These are phyloP conservation scores for Pichia scutulata DNA, from an alignment of 805 yeast genomes.

Conservation along the genomic window DNA sequence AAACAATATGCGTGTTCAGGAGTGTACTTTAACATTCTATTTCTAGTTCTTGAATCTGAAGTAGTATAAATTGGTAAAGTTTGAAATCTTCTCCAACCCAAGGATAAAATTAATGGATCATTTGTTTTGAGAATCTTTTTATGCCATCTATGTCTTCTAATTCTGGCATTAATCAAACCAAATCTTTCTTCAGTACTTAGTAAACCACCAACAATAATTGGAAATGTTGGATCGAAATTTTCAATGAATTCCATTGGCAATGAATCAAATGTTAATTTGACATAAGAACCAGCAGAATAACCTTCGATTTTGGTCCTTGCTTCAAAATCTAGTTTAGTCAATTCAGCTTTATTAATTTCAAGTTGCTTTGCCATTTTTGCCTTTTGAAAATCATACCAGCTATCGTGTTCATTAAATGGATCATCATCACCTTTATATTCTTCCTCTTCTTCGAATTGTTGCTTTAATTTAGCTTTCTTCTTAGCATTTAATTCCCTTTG, in stretches of 20 bases:
- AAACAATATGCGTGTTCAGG: constrained; percentile 97
- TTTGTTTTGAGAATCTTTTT: constrained; percentile 90
- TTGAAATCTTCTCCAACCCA: constrained; percentile 99
- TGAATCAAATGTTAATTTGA: constrained; percentile 72
- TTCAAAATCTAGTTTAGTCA: constrained; percentile 64
- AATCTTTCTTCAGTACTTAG: constrained; percentile 86
- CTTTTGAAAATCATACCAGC: constrained; percentile 97
- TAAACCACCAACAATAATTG: constrained; percentile 85
- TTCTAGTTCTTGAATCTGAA: constrained; percentile 94
- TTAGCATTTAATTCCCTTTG: constrained; percentile 77
- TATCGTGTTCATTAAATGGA: constrained; percentile 66
- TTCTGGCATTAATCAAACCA: constrained; percentile 86
- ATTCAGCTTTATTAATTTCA: constrained; percentile 83
- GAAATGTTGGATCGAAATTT: constrained; percentile 77
- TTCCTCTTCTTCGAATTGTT: constrained; percentile 85
- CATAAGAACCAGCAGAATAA: constrained; percentile 87
- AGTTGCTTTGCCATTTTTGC: constrained; percentile 94
- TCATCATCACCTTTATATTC: constrained; percentile 70
- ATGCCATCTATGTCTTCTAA: constrained; percentile 99
- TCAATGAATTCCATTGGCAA: constrained; percentile 88
- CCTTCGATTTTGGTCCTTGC: constrained; percentile 84
- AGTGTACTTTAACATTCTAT: constrained; percentile 94
- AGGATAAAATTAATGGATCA: constrained; percentile 87
- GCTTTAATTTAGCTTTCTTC: constrained; percentile 79
- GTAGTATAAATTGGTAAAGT: constrained; percentile 94